Base-by-base conservation (phyloP, 2,329 filamentous ascomycete species). In the Alternaria consortialis region DNA sequence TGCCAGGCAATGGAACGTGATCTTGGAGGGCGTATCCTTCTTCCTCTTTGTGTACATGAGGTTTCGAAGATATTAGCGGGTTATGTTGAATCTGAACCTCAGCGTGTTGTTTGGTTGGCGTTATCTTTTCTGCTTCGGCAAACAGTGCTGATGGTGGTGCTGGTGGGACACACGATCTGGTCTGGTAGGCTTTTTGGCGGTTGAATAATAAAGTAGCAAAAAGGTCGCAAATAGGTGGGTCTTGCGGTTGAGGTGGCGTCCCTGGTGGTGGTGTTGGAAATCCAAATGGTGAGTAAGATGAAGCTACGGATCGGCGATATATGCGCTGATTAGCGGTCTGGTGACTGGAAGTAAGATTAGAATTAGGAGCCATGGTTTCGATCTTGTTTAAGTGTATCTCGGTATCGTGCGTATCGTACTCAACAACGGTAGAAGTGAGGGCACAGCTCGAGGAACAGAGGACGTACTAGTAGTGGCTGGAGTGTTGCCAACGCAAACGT, bases 201-300 rank as follows among this genome's bases (percentile, higher is more conserved):
- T 65, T 15, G 29, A 61, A 60, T 3, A 67, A 50, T 4, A 64
- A 51, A 9, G 40, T 53, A 32, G 53, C 34, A 8, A 70, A 57
- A 2, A 71, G 40, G 37, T 60, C 42, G 15, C 29, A n/a, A 2
- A 12, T 44, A 13, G 56, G 39, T 3, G 48, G 25, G 5, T 2
- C 11, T 23, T 39, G 54, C 7, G 25, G 54, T 29, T 2, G 13
- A n/a, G n/a, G 5, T 3, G 42, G n/a, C 13, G 12, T 7, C 37
- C 34, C 5, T 25, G 11, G 20, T n/a, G 3, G 32, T 11, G n/a
- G 1, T 36, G 32, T 40, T 25, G 40, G n/a, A 36, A 50, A 6
- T 2, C 4, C 34, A 17, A 11, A 1, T 12, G 20, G 20, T 1
- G 25, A n/a, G 4, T 32, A 34, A 34, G 48, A 23, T 48, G 54